Conservation (phyloP, 2,329 filamentous ascomycete genomes). For the Cladosporium sp. region DNA sequence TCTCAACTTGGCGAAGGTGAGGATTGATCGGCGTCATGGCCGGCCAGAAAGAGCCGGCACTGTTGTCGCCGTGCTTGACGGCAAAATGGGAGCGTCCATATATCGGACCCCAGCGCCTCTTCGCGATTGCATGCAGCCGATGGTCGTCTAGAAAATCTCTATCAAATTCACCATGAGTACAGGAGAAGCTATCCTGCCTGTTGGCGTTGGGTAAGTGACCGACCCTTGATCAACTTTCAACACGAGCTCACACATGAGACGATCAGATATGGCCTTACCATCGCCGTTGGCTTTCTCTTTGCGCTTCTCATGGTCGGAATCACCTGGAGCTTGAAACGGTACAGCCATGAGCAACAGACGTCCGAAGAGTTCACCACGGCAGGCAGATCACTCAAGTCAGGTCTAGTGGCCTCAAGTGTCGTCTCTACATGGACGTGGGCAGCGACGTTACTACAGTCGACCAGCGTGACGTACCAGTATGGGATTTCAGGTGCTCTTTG, state of each 20-base stretch:
- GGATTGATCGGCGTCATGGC: not conserved
- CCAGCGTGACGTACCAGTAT: constrained; percentile 56
- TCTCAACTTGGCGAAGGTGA: not conserved
- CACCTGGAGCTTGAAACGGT: constrained; percentile 34
- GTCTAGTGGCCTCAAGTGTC: constrained; percentile 77
- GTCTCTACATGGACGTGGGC: constrained; percentile 81
- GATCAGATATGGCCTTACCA: constrained; percentile 52
- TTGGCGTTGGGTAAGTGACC: constrained; percentile 5
- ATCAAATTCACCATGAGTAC: constrained; percentile 3
- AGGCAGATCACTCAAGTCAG: constrained; percentile 78
- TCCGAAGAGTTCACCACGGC: constrained; percentile 83
- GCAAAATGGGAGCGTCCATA: not conserved
- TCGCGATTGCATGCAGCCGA: not conserved
- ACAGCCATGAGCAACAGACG: constrained; percentile 26
- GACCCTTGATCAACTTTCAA: too few species aligned
- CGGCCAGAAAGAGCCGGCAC: not conserved
- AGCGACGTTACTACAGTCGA: constrained; percentile 30
- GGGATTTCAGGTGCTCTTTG: constrained; percentile 61
- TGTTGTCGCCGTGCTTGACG: not conserved
- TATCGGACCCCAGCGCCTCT: not conserved
- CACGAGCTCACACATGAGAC: not conserved
- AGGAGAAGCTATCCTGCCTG: constrained; percentile 7
- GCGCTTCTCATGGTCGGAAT: constrained; percentile 40
- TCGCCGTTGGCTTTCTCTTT: constrained; percentile 67
- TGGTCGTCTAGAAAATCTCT: not conserved